Percentiles rank a stretch among this genome's conserved stretches.
Evolutionary conservation across 2,329 filamentous ascomycete genomes (phyloP).

Genomic region (Colletotrichum musicola): DNA sequence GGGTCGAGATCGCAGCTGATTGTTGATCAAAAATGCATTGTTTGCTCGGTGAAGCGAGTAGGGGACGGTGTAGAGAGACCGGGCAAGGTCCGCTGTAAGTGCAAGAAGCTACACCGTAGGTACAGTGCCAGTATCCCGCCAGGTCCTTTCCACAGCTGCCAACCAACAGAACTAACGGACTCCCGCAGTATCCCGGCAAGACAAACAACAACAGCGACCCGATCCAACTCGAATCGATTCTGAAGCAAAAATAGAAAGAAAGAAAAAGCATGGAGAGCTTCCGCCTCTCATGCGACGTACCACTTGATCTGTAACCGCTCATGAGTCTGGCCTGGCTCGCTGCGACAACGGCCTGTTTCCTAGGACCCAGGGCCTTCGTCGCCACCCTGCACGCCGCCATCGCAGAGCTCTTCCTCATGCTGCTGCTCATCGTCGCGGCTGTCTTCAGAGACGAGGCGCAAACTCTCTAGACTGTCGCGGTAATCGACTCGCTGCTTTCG

Average conservation of each 20-base stretch:
- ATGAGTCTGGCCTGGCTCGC: constrained; percentile 29
- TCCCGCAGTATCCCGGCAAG: background rate
- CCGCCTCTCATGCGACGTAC: constrained; percentile 26
- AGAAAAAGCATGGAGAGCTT: constrained; percentile 18
- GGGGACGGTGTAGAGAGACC: background rate
- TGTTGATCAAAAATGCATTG: constrained; percentile 24
- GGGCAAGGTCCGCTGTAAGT: too few species aligned
- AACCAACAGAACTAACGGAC: background rate
- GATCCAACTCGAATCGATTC: background rate
- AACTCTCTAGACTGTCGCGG: background rate
- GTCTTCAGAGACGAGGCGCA: background rate
- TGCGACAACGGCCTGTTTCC: constrained; percentile 9
- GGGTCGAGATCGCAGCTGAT: constrained; percentile 13
- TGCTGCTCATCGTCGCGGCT: constrained; percentile 19
- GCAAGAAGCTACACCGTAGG: too few species aligned
- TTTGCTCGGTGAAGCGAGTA: constrained; percentile 26
- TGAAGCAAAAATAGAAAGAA: constrained; percentile 10
- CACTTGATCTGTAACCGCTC: constrained; percentile 30
- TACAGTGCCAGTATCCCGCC: background rate
- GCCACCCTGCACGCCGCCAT: constrained; percentile 23
- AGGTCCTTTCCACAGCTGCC: constrained; percentile 10
- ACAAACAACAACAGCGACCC: background rate
- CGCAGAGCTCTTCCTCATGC: constrained; percentile 44
- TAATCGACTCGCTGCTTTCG: constrained; percentile 1
- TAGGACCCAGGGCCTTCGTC: constrained; percentile 23